Evolutionary conservation across 202 grass and related monocot genomes (phyloP), one percentile per base, ranked within the genome.

Genomic region (Zizania palustris): DNA sequence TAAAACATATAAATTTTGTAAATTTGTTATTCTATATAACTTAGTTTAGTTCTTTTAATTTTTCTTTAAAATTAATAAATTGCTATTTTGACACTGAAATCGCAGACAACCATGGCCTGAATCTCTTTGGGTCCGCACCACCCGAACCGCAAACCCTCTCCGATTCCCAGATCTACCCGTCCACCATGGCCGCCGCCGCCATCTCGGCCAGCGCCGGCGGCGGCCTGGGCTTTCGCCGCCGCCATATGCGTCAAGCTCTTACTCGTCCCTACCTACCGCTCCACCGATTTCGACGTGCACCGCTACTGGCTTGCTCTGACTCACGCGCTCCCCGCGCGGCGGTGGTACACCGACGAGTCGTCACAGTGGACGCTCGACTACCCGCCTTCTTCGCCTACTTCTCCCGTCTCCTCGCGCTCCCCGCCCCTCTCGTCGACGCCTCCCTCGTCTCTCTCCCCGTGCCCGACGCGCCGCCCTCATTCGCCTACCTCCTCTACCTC

Each of bases 221-320:
- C 73, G 60, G 65, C 35, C 11, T 93, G 91, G 94, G 78, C 86
- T 59, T 97, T 93, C 84, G 84, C 68, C 67, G 63, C 80, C 15
- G 93, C 90, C 18, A 69, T 88, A 10, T 97, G 86, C 80, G 63
- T 97, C 45, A 97, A 97, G 74, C 79, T 88, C 55, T 76, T 97
- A 7, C 91, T 97, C 3, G 61, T 86, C 36, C 94, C 91, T 20
- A 64, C 91, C 59, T 97, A 93, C 69, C 88, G 70, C n/a, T 93
- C 91, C 88, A 97, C 94, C 22, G 94, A 97, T 41, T 92, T 97
- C 73, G 94, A 97, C 75, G 94, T 97, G 9, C 94, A 97, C 58
- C 94, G 94, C 42, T 88, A 97, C 80, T 97, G 94, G 91, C 84
- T 93, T 18, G 91, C 91, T 43, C 86, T 97, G 51, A 93, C 91